A percentile compares a stretch with the other conserved stretches of the same genome.
Evolutionary conservation across 148 eudicot genomes (phyloP).

Genomic region (Linanthus parryae): DNA sequence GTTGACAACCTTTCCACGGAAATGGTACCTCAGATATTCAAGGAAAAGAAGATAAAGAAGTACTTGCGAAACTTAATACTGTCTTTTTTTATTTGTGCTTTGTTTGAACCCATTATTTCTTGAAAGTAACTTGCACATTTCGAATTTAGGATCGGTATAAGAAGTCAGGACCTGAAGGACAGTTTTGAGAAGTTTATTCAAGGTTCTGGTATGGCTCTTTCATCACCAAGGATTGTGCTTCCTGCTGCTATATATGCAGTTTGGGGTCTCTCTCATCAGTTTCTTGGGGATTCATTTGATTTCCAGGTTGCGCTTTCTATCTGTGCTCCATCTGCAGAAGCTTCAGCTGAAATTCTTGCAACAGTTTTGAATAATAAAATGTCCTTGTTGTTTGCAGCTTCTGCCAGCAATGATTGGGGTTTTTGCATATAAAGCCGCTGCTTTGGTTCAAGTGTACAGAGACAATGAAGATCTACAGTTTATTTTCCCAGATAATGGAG

Average conservation of each 20-base stretch:
- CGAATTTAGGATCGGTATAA: constrained; percentile 65
- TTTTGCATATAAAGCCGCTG: constrained; percentile 95
- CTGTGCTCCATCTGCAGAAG: not conserved
- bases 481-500: constrained; percentile 55
- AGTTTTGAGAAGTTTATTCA: constrained; percentile 44
- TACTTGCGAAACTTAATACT: constrained; percentile 14
- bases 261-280: constrained; percentile 72
- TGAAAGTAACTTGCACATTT: not conserved
- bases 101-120: too few species aligned
- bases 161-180: constrained; percentile 78
- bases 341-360: too few species aligned
- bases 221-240: constrained; percentile 86
- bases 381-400: constrained; percentile 36
- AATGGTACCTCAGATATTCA: constrained; percentile 67
- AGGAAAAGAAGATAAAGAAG: constrained; percentile 66
- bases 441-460: constrained; percentile 89
- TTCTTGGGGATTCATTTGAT: constrained; percentile 56
- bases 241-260: constrained; percentile 85
- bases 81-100: constrained; percentile 1
- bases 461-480: constrained; percentile 83
- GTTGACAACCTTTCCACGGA: constrained; percentile 69
- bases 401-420: constrained; percentile 86
- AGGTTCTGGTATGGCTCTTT: constrained; percentile 85
- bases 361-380: too few species aligned
- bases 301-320: constrained; percentile 51